Base-by-base conservation (phyloP, 306 rosid genomes). In the Dalbergia cochinchinensis region DNA sequence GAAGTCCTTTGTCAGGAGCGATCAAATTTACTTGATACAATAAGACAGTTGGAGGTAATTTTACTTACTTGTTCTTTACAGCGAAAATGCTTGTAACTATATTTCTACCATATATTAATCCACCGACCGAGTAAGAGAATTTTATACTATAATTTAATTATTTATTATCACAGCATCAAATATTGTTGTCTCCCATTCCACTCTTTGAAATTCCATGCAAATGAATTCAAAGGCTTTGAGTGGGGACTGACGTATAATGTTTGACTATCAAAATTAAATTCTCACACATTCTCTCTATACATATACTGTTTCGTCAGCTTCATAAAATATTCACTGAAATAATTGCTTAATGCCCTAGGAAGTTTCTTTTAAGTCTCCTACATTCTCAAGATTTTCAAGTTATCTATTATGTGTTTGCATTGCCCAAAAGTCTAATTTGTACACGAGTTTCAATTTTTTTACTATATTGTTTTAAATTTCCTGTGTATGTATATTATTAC, bases 31-130 rank as follows among this genome's bases (percentile, higher is more conserved):
- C 89, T 95, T 37, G 93, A 90, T 85, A 91, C 97, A 10, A 80
- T 95, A 74, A 86, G 96, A 73, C 98, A 93, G 67, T 80, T 95
- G 79, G 98, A 95, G 99, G 99, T 93, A 89, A 84, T 47, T 78
- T 39, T 3, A 3, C 41, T 37, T 37, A 4, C 41, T 37, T 37
- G 6, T 37, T 37, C 7, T 37, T 37, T 37, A 37, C 41, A 37
- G 31, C 31, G 2, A 26, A 26, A 26, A 26, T 26, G 31, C 31
- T 26, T 26, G 31, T 26, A 26, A 26, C 31, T 2, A 26, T 26
- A 26, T 26, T 26, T 26, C 31, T 26, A 26, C 31, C 31, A 26
- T 26, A 26, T 26, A 26, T 26, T 26, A 26, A 26, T 26, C 1
- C 31, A 26, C 3, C 3, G 2, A 26, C 31, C 31, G 2, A 1